Base-by-base conservation (phyloP, 345 rosid species). In the Luvunga scandens region DNA sequence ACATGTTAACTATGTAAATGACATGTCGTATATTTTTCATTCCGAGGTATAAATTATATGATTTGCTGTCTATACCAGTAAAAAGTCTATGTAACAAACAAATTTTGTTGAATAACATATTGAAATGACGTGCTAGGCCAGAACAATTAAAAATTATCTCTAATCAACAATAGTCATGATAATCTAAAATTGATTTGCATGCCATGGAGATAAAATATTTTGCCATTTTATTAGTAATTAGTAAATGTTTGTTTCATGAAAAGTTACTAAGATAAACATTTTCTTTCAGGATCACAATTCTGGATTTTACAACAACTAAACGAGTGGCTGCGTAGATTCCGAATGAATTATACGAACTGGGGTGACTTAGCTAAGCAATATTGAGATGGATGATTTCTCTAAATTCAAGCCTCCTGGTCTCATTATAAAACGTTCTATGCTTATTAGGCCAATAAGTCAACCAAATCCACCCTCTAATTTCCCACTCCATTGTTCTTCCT, bases 391-490 rank as follows among this genome's bases (percentile, higher is more conserved):
- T 82, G 34, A 76, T 85, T 81, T 95, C 99, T 77, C 81, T 86
- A 57, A 95, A 93, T 72, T 95, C 94, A 63, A 91, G 59, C 82
- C 86, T 93, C 85, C 94, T 81, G 45, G 99, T 93, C 74, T 93
- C 99, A 66, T 74, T 87, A 57, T 93, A 87, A 64, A 87, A 88
- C 12, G 97, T 88, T 77, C 85, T 89, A 56, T 90, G 85, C 81
- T 89, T 95, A 45, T 95, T 92, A 59, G 98, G 99, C 99, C 95
- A 93, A 84, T 95, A 95, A 33, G 97, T 95, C 75, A 93, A 66
- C 92, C 96, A 93, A 85, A 95, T 94, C 82, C 94, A 84, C 30
- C 99, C 95, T 79, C 83, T 90, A 16, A 95, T 81, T 50, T 95
- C 99, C 89, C 89, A 93, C 82, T 91, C 96, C 92, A 93, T 89